phyloP scores from a whole-genome alignment of 2,329 filamentous ascomycete species.

The Thermomyces lanuginosus region DNA sequence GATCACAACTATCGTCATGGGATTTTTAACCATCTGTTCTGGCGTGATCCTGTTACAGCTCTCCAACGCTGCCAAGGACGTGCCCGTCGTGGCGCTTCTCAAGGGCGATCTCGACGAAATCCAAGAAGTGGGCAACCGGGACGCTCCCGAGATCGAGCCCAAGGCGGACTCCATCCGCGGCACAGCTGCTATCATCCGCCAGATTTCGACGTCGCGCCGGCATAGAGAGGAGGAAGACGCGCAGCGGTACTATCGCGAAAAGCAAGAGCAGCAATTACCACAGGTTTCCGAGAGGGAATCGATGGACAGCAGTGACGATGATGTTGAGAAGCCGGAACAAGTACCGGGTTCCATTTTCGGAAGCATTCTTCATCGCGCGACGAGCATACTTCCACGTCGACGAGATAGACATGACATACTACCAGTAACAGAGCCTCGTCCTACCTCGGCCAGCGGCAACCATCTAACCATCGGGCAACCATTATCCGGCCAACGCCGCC shows the following conservation, averaged over 20 bases:
- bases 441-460: too few relatives aligned
- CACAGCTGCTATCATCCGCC: constrained; percentile 69
- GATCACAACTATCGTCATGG: constrained; percentile 80
- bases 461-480: too few relatives aligned
- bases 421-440: too few relatives aligned
- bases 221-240: constrained; percentile 69
- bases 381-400: too few relatives aligned
- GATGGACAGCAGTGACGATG: too few relatives aligned
- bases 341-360: too few relatives aligned
- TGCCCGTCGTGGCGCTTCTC: constrained; percentile 85
- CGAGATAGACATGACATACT: too few relatives aligned
- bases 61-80: constrained; percentile 96
- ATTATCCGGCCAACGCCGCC: too few relatives aligned
- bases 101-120: constrained; percentile 87
- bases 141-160: constrained; percentile 89
- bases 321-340: too few relatives aligned
- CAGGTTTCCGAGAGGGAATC: too few relatives aligned
- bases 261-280: constrained; percentile 51
- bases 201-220: constrained; percentile 58
- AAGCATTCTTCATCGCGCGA: too few relatives aligned
- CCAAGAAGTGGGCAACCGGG: constrained; percentile 83
- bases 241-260: constrained; percentile 63
- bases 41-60: constrained; percentile 85
- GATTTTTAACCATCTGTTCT: constrained; percentile 84
- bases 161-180: constrained; percentile 93